These are phyloP conservation scores for Fusarium compactum DNA, from an alignment of 2,329 filamentous ascomycete species.

Conservation along the genomic window DNA sequence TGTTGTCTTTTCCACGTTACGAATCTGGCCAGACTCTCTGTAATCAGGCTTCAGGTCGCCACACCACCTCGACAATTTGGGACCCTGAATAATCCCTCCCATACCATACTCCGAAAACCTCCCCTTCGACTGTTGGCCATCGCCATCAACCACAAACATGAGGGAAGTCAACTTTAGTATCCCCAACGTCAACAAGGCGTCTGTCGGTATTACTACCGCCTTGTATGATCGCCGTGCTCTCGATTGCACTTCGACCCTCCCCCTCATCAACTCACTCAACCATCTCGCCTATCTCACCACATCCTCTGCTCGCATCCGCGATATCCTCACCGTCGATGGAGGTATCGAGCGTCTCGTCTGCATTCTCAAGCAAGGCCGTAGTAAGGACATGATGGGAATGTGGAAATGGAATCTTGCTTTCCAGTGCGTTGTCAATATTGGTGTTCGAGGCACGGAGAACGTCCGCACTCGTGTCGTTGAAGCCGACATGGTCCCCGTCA, in stretches of 20 bases:
- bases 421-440: constrained; percentile 99
- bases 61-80: constrained; percentile 40
- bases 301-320: constrained; percentile 94
- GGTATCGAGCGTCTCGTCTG: constrained; percentile 96
- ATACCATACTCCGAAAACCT: constrained; percentile 22
- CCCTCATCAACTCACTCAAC: constrained; percentile 98
- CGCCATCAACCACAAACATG: constrained; percentile 72
- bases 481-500: constrained; percentile 98
- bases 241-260: constrained; percentile 97
- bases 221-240: constrained; percentile 97
- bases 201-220: constrained; percentile 97
- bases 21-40: constrained; percentile 34
- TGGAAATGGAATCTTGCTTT: constrained; percentile 99
- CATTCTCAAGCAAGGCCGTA: constrained; percentile 96
- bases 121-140: constrained; percentile 31
- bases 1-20: constrained; percentile 11
- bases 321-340: constrained; percentile 98
- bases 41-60: constrained; percentile 39
- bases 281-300: constrained; percentile 98
- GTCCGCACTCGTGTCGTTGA: constrained; percentile 96
- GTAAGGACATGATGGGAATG: constrained; percentile 99
- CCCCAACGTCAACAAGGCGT: constrained; percentile 99
- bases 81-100: constrained; percentile 42
- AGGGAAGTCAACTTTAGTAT: constrained; percentile 99
- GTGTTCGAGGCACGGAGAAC: constrained; percentile 92